These are phyloP conservation scores for Curvularia eragrostidis DNA, from an alignment of 2,329 filamentous ascomycete species.

Conservation along the genomic window DNA sequence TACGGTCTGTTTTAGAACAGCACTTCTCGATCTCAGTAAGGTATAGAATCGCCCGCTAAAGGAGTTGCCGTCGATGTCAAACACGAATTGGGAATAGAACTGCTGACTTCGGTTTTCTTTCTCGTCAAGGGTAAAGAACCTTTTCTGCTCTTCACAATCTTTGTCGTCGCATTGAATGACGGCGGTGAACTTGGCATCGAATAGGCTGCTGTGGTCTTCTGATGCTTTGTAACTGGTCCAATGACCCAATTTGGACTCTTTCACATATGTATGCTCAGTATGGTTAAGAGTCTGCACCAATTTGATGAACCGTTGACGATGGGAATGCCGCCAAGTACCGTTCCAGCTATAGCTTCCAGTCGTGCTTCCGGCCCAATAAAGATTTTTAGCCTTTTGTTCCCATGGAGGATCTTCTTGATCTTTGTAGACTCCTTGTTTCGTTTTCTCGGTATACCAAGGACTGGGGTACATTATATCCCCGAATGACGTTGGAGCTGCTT, in stretches of 20 bases:
- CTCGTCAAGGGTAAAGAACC: slow-evolving; percentile 19
- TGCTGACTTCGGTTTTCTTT: slow-evolving; percentile 5
- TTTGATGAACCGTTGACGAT: slow-evolving; percentile 57
- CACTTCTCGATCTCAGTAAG: slow-evolving; percentile 17
- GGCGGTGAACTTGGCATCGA: slow-evolving; percentile 56
- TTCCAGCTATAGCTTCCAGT: slow-evolving; percentile 56
- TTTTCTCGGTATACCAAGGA: slow-evolving; percentile 56
- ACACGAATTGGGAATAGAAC: slow-evolving; percentile 19
- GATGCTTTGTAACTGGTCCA: slow-evolving; percentile 6
- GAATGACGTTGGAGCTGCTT: slow-evolving; percentile 56
- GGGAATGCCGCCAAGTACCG: slow-evolving; percentile 52
- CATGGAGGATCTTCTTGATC: slow-evolving; percentile 54
- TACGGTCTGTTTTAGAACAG: slow-evolving; percentile 45
- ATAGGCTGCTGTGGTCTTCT: slow-evolving; percentile 47
- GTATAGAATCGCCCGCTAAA: slow-evolving; percentile 29
- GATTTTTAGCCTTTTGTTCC: slow-evolving; percentile 57
- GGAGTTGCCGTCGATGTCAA: slow-evolving; percentile 31
- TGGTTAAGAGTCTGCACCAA: slow-evolving; percentile 34
- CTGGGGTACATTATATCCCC: slow-evolving; percentile 59
- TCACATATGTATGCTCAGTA: slow-evolving; percentile 15
- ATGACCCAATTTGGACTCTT: not conserved
- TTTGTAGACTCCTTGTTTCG: slow-evolving; percentile 52
- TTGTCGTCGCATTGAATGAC: slow-evolving; percentile 54
- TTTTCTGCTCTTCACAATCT: slow-evolving; percentile 19
- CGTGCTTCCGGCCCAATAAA: slow-evolving; percentile 66